Evolutionary conservation across 2,329 filamentous ascomycete genomes (phyloP).

Genomic region (Colletotrichum sp.): DNA sequence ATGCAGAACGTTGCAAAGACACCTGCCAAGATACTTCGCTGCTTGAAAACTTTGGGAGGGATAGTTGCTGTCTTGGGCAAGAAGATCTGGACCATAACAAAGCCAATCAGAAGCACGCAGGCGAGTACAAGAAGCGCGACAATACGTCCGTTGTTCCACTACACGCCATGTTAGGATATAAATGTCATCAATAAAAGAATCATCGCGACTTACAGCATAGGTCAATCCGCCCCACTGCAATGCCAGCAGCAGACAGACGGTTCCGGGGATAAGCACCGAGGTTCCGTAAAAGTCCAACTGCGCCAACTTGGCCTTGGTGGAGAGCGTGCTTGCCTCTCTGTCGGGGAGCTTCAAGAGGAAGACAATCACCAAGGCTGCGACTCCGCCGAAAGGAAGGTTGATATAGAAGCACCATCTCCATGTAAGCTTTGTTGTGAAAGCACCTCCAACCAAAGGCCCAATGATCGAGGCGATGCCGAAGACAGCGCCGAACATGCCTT

Average conservation of each 20-base stretch:
- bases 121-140: conserved; percentile 53
- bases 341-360: conserved; percentile 21
- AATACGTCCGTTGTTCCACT: conserved; percentile 47
- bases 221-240: conserved; percentile 50
- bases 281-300: conserved; percentile 27
- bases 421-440: conserved; percentile 29
- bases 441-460: conserved; percentile 30
- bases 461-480: conserved; percentile 42
- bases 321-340: conserved; percentile 21
- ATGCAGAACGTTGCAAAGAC: conserved; percentile 51
- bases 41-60: conserved; percentile 43
- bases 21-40: conserved; percentile 49
- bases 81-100: conserved; percentile 42
- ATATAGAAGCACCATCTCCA: conserved; percentile 44
- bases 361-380: conserved; percentile 29
- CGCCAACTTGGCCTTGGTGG: conserved; percentile 26
- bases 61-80: conserved; percentile 44
- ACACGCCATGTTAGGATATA: not conserved
- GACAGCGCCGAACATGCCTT: conserved; percentile 39
- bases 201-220: conserved; percentile 22
- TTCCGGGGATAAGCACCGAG: conserved; percentile 23
- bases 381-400: conserved; percentile 34
- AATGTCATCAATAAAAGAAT: too few species aligned
- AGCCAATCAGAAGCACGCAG: conserved; percentile 47
- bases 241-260: conserved; percentile 50